phyloP scores from a whole-genome alignment of 2,329 filamentous ascomycete genomes.

The Chrysoporthe cubensis region DNA sequence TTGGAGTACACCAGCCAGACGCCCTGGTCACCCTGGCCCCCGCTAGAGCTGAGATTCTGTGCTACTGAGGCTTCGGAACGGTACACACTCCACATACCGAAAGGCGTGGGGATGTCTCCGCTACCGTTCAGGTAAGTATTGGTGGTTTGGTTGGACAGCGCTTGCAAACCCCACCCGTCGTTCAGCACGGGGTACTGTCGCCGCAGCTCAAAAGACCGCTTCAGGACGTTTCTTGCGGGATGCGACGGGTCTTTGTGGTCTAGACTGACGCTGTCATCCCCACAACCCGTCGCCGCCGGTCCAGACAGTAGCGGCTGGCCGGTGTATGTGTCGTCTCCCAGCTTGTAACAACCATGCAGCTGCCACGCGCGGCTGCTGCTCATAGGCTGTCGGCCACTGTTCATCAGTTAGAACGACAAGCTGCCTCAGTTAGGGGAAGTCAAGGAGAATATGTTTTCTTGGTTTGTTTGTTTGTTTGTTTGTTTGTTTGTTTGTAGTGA shows the following conservation, averaged over 20 bases:
- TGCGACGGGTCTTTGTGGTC: slow-evolving; percentile 66
- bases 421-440: neutral
- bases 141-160: slow-evolving; percentile 57
- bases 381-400: slow-evolving; percentile 61
- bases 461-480: neutral
- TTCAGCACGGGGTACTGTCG: slow-evolving; percentile 59
- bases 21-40: slow-evolving; percentile 28
- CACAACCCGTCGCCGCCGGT: slow-evolving; percentile 54
- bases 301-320: slow-evolving; percentile 54
- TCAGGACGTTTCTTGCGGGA: slow-evolving; percentile 62
- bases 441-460: neutral
- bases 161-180: slow-evolving; percentile 59
- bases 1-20: slow-evolving; percentile 59
- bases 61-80: slow-evolving; percentile 52
- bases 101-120: slow-evolving; percentile 43
- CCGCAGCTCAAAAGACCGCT: slow-evolving; percentile 64
- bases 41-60: slow-evolving; percentile 55
- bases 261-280: slow-evolving; percentile 57
- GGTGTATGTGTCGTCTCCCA: slow-evolving; percentile 53
- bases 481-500: neutral
- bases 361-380: slow-evolving; percentile 64
- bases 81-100: slow-evolving; percentile 61
- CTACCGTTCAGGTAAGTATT: slow-evolving; percentile 37
- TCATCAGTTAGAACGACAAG: slow-evolving; percentile 37
- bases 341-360: slow-evolving; percentile 63